A percentile compares a stretch with the other conserved stretches of the same genome.
These are phyloP conservation scores for Phytopythium delawarense DNA, from an alignment of 352 stramenopile genomes.

Conservation along the genomic window DNA sequence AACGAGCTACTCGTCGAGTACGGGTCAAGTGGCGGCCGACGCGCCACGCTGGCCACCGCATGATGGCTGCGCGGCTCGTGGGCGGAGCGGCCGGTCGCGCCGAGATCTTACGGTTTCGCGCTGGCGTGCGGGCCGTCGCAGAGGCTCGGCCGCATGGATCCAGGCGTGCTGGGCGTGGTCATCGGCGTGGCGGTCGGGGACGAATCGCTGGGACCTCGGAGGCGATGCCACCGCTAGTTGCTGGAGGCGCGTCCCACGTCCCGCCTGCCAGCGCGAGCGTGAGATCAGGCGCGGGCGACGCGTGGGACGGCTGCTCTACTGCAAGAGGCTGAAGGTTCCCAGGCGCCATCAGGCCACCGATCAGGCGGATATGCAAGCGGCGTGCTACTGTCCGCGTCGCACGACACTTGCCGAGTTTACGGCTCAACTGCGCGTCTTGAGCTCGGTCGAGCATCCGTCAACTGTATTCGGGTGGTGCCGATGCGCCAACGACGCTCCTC, in stretches of 20 bases:
- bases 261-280: too few species aligned
- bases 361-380: background rate
- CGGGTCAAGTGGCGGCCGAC: background rate
- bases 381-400: background rate
- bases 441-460: background rate
- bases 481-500: background rate
- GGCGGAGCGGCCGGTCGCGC: background rate
- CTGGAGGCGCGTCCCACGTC: too few species aligned
- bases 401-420: background rate
- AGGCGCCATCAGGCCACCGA: too few species aligned
- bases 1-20: background rate
- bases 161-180: too few species aligned
- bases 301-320: background rate
- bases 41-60: too few species aligned
- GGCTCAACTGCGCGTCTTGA: background rate
- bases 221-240: too few species aligned
- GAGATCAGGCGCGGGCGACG: too few species aligned
- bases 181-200: too few species aligned
- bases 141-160: too few species aligned
- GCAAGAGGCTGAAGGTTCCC: background rate
- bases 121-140: background rate
- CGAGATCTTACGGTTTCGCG: background rate
- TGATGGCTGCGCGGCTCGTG: background rate
- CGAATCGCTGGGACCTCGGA: too few species aligned
- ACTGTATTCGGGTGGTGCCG: background rate